Percentiles rank a stretch among this genome's conserved stretches.
These are phyloP conservation scores for Chlorella sp. DNA, from an alignment of 139 green algal species.

Conservation along the genomic window DNA sequence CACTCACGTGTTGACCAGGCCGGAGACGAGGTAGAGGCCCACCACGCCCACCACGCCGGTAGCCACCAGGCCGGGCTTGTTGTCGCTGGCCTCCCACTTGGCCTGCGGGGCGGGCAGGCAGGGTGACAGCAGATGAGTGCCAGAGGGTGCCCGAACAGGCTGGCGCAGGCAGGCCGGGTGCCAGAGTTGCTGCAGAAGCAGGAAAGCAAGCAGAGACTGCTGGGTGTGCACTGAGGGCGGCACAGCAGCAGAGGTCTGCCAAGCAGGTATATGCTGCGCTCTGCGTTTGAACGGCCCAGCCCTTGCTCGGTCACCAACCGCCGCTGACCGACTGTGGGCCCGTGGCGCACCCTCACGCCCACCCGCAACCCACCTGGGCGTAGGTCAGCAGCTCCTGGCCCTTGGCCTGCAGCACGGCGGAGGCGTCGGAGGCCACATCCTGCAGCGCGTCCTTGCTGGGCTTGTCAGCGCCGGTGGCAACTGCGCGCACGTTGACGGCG, in stretches of 20 bases:
- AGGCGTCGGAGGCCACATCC: background rate
- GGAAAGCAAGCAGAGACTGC: too few relatives aligned
- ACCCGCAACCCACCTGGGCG: background rate
- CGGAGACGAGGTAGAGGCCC: slow-evolving; percentile 41
- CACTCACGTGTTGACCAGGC: slow-evolving; percentile 33
- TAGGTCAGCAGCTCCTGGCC: background rate
- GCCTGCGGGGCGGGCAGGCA: background rate
- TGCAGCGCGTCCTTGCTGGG: background rate
- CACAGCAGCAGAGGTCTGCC: too few relatives aligned
- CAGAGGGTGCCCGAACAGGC: too few relatives aligned
- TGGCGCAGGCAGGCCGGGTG: too few relatives aligned
- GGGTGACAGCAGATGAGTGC: background rate
- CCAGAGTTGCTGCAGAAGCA: too few relatives aligned
- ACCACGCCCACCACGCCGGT: slow-evolving; percentile 31
- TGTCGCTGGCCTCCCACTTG: slow-evolving; percentile 52
- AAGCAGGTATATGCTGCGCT: too few relatives aligned
- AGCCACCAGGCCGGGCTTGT: slow-evolving; percentile 51
- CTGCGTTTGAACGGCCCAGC: too few relatives aligned
- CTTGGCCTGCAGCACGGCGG: slow-evolving; percentile 4
- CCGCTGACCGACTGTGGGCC: too few relatives aligned
- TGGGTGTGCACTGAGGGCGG: too few relatives aligned
- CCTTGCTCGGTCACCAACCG: too few relatives aligned
- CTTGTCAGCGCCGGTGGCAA: slow-evolving; percentile 24
- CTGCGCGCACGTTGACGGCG: background rate
- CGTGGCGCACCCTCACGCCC: too few relatives aligned